Evolutionary conservation across 2,329 filamentous ascomycete species (phyloP), one percentile per base, ranked within the genome.

Genomic region (Lasiodiplodia sp.): DNA sequence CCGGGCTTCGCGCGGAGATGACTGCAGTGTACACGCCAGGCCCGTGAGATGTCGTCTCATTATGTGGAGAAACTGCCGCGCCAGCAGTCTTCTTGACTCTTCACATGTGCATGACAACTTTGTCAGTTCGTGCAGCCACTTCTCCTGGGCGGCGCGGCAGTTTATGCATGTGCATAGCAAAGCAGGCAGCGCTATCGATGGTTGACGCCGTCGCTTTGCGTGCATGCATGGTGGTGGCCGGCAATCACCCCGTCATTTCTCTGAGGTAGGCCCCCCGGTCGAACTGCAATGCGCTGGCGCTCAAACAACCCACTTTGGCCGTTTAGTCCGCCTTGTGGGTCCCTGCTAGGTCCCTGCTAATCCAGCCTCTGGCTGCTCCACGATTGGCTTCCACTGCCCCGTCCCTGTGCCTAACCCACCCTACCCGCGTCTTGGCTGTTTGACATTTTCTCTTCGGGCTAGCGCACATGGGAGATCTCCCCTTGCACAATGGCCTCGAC

Each of bases 371-470:
- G 37, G 44, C 31, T 64, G 60, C 47, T 64, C 60, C 60, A 64
- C 60, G 44, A 64, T 64, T 52, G 47, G 44, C 23, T 52, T 31
- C 60, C 60, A 38, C 51, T 52, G 60, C 60, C 7, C 40, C 40
- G 11, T 49, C 58, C 16, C 40, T 62, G 25, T 63, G 37, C 38
- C 31, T 49, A 31, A 18, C 31, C 23, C 57, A 62, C 16, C 11
- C 44, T 14, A 47, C n/a, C 25, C n/a, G 37, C 51, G 44, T 31
- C 60, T 64, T 64, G 47, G 60, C 60, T 63, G 60, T 64, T 64
- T 64, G 60, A 64, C 60, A 52, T 25, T 38, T 47, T 64, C 60
- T 8, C 31, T 25, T 34, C 28, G 3, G 60, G 60, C 44, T 64
- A 64, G 60, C 31, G 28, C 47, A 31, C 31, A 14, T 25, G 31